A percentile compares a stretch with the other conserved stretches of the same genome.
Evolutionary conservation across 306 rosid species (phyloP).

Genomic region (Nissolia schottii): DNA sequence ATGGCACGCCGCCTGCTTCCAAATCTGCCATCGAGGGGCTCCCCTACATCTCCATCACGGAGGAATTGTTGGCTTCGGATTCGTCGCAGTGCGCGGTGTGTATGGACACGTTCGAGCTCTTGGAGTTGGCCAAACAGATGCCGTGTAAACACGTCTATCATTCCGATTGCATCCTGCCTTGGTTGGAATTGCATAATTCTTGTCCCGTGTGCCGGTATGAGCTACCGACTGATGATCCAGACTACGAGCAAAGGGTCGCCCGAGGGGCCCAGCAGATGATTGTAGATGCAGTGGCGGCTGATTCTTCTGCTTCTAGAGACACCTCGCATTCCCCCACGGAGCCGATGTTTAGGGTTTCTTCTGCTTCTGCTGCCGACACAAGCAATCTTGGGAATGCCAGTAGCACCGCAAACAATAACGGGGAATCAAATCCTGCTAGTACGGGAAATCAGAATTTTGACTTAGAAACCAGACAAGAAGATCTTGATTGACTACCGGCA

Average conservation of each 20-base stretch:
- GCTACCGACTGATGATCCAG: slow-evolving; percentile 83
- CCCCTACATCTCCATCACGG: slow-evolving; percentile 46
- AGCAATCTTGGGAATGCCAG: slow-evolving; percentile 48
- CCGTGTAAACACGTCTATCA: slow-evolving; percentile 93
- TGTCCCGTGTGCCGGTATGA: slow-evolving; percentile 91
- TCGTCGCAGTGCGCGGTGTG: slow-evolving; percentile 91
- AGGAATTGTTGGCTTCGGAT: slow-evolving; percentile 62
- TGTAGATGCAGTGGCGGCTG: slow-evolving; percentile 59
- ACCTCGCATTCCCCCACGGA: too few species aligned
- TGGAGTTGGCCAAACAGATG: slow-evolving; percentile 68
- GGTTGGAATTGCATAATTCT: slow-evolving; percentile 87
- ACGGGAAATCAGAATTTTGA: slow-evolving; percentile 63
- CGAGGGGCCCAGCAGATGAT: slow-evolving; percentile 20
- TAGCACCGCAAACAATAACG: slow-evolving; percentile 24
- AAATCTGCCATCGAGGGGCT: slow-evolving; percentile 59
- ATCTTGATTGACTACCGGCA: slow-evolving; percentile 60
- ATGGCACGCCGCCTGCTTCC: slow-evolving; percentile 85
- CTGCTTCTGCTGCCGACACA: slow-evolving; percentile 57
- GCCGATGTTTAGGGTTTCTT: slow-evolving; percentile 44
- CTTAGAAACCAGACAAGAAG: slow-evolving; percentile 87
- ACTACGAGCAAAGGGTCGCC: slow-evolving; percentile 57
- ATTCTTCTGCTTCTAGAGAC: too few species aligned
- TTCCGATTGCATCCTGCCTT: slow-evolving; percentile 71
- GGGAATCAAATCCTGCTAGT: slow-evolving; percentile 47
- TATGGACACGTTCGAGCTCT: slow-evolving; percentile 65